A percentile compares a stretch with the other conserved stretches of the same genome.
Conservation (phyloP, 2,329 filamentous ascomycete species). For the Geosmithia putterillii region DNA sequence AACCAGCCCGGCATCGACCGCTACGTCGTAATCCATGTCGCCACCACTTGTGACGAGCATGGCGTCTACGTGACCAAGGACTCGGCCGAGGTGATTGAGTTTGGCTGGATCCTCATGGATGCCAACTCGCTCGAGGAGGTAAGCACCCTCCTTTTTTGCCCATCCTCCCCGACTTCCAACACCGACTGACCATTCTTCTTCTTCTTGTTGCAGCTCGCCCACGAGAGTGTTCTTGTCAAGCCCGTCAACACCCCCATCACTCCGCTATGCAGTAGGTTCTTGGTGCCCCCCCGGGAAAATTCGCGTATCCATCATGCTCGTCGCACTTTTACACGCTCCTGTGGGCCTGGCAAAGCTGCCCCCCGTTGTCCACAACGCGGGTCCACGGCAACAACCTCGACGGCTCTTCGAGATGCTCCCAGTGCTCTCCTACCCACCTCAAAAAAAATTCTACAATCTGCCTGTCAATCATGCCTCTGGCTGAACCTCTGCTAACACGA, state of each 20-base stretch:
- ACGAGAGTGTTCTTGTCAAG: conserved; percentile 93
- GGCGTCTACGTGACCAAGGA: conserved; percentile 99
- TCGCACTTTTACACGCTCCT: conserved; percentile 1
- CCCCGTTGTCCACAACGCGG: not conserved
- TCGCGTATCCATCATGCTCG: not conserved
- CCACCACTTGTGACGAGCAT: conserved; percentile 97
- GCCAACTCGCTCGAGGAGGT: conserved; percentile 90
- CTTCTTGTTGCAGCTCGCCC: conserved; percentile 56
- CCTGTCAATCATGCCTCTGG: not conserved
- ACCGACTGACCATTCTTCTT: not conserved
- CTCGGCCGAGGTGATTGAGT: conserved; percentile 96
- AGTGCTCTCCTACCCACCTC: not conserved
- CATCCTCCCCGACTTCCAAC: not conserved
- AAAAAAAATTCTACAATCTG: not conserved
- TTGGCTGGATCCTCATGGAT: conserved; percentile 94
- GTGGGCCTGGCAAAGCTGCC: not conserved
- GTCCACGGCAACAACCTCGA: not conserved
- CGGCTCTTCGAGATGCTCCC: not conserved
- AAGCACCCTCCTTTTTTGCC: conserved; percentile 19
- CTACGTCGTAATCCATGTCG: conserved; percentile 96
- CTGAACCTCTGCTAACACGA: not conserved
- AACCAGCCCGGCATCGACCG: conserved; percentile 72
- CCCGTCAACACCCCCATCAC: conserved; percentile 98
- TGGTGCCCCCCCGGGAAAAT: conserved; percentile 5
- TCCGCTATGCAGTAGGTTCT: conserved; percentile 86